phyloP scores from a whole-genome alignment of 2,329 filamentous ascomycete species.

The Penicillium sp. region DNA sequence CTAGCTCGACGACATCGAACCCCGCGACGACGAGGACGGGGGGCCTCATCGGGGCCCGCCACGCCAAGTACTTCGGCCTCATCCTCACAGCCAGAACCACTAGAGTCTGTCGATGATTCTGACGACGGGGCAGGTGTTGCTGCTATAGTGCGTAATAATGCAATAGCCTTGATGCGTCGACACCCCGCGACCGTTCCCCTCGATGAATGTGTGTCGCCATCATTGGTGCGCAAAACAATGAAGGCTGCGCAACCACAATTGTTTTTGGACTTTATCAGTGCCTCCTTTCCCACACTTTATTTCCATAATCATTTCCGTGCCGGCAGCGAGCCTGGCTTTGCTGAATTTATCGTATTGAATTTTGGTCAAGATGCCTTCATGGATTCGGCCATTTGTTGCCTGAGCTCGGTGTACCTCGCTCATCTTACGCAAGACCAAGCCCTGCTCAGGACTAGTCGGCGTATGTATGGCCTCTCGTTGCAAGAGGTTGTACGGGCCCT shows the following conservation, averaged over 20 bases:
- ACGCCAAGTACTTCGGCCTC: conserved; percentile 5
- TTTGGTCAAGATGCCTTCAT: conserved; percentile 29
- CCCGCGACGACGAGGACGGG: conserved; percentile 12
- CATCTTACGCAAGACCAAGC: conserved; percentile 28
- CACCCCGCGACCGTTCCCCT: conserved; percentile 20
- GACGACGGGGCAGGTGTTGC: conserved; percentile 15
- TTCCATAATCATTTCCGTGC: conserved; percentile 33
- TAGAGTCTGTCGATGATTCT: neutral
- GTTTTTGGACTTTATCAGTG: conserved; percentile 31
- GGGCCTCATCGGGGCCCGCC: conserved; percentile 5
- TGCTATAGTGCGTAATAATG: conserved; percentile 26
- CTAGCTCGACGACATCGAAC: conserved; percentile 35
- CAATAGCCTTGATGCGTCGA: conserved; percentile 30
- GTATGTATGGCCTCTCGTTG: conserved; percentile 40
- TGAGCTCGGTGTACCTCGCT: conserved; percentile 33
- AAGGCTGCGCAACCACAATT: conserved; percentile 26
- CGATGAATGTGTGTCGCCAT: conserved; percentile 28
- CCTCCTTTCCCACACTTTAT: conserved; percentile 34
- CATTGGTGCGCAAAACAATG: conserved; percentile 26
- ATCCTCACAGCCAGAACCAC: conserved; percentile 5
- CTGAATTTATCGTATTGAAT: conserved; percentile 27
- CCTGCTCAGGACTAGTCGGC: conserved; percentile 28
- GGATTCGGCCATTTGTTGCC: conserved; percentile 31
- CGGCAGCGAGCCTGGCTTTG: conserved; percentile 25
- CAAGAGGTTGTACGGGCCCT: conserved; percentile 35